A percentile compares a stretch with the other conserved stretches of the same genome.
Evolutionary conservation across 73 alveolate genomes (phyloP).

Genomic region (Uronychia setigera): DNA sequence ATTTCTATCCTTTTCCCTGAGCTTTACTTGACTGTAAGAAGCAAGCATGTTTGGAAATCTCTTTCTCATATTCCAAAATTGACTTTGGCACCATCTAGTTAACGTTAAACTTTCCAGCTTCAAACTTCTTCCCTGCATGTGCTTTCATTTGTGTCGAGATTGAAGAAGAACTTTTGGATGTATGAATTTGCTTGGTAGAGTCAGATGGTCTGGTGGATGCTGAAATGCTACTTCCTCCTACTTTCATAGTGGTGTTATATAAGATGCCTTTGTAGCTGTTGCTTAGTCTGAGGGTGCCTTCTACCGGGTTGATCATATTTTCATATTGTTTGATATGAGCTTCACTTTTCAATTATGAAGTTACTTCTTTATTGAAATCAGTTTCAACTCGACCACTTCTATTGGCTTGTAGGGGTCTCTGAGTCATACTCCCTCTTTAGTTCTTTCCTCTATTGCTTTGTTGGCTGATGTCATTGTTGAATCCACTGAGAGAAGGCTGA

Average conservation of each 20-base stretch:
- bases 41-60: background rate
- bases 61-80: background rate
- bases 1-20: background rate
- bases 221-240: too few species aligned
- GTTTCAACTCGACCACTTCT: background rate
- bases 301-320: too few species aligned
- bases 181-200: too few species aligned
- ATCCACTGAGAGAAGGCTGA: too few species aligned
- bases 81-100: background rate
- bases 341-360: too few species aligned
- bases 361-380: background rate
- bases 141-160: too few species aligned
- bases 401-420: background rate
- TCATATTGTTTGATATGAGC: too few species aligned
- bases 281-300: too few species aligned
- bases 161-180: too few species aligned
- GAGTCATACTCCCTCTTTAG: background rate
- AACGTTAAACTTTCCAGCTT: background rate
- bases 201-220: too few species aligned
- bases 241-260: too few species aligned
- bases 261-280: too few species aligned
- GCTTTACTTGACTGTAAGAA: background rate
- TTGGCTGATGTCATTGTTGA: background rate
- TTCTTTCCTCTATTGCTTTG: background rate
- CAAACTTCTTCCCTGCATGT: background rate